Conservation (phyloP, 176 grass and related monocot species). For the Carex littledalei region DNA sequence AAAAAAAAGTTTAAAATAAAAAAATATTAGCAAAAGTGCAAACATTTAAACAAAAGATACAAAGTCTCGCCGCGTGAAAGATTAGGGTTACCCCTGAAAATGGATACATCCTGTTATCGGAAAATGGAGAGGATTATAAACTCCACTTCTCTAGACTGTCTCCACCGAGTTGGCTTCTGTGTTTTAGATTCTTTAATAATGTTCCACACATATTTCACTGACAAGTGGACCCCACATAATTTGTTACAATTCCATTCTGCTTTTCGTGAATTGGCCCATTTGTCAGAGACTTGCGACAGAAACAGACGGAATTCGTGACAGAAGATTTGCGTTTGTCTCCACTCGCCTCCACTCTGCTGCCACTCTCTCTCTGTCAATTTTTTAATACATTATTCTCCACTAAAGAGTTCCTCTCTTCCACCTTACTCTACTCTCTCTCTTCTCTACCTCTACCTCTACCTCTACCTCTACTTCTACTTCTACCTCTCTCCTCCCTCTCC, state of each 20-base stretch:
- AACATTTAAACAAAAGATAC: too few relatives aligned
- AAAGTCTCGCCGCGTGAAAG: too few relatives aligned
- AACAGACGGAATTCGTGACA: background rate
- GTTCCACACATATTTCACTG: background rate
- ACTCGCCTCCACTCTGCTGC: conserved; percentile 16
- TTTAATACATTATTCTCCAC: conserved; percentile 25
- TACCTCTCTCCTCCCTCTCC: background rate
- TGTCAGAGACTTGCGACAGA: background rate
- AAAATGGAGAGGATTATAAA: background rate
- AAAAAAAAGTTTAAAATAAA: too few relatives aligned
- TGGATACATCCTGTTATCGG: background rate
- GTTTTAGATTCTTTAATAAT: background rate
- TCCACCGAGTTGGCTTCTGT: background rate
- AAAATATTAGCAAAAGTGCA: too few relatives aligned
- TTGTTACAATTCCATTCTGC: background rate
- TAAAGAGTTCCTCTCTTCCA: conserved; percentile 13
- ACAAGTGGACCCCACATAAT: background rate
- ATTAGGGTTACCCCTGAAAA: background rate
- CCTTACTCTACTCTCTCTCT: background rate
- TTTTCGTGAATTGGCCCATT: background rate
- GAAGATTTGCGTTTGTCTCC: conserved; percentile 1
- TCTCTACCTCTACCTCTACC: too few relatives aligned
- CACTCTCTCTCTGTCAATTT: background rate
- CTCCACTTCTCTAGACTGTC: background rate
- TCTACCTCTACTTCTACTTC: too few relatives aligned